Conservation (phyloP, 192 early-diverging fungal genomes). For the Entomortierella chlamydospora region DNA sequence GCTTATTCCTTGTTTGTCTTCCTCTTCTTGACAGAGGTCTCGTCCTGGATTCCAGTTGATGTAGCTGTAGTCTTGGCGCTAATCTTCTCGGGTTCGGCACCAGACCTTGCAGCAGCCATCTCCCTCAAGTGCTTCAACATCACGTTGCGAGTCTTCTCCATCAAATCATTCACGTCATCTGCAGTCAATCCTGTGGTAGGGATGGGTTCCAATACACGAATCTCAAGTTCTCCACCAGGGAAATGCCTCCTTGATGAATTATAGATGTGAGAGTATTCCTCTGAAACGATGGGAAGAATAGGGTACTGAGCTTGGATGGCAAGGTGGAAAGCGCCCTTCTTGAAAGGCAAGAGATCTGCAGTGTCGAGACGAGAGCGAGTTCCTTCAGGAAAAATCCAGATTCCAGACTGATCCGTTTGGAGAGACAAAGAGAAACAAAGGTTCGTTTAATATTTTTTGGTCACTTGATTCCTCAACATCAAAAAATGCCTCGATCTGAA, state of each 20-base stretch:
- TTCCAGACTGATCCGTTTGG: conserved; percentile 58
- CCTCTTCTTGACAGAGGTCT: conserved; percentile 47
- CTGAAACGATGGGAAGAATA: conserved; percentile 88
- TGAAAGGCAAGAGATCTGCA: conserved; percentile 86
- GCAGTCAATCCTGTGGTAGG: conserved; percentile 56
- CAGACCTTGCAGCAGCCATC: conserved; percentile 41
- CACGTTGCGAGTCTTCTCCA: conserved; percentile 56
- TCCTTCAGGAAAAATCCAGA: conserved; percentile 94
- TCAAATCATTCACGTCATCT: conserved; percentile 61
- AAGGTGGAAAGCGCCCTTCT: conserved; percentile 97
- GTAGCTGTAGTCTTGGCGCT: conserved; percentile 7
- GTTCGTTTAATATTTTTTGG: too few relatives aligned
- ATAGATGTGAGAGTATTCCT: conserved; percentile 74
- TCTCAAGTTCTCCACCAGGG: conserved; percentile 62
- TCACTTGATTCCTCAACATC: not conserved
- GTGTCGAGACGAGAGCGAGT: conserved; percentile 81
- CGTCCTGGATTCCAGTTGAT: conserved; percentile 28
- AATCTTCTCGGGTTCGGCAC: not conserved
- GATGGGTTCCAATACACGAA: conserved; percentile 69
- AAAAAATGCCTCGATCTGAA: not conserved
- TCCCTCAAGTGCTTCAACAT: conserved; percentile 65
- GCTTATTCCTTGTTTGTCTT: conserved; percentile 46
- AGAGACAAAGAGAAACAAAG: not conserved
- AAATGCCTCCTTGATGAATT: conserved; percentile 64
- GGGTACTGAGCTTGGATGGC: conserved; percentile 88